Conservation (phyloP, 2,329 filamentous ascomycete genomes). For the Exophiala viscosa region DNA sequence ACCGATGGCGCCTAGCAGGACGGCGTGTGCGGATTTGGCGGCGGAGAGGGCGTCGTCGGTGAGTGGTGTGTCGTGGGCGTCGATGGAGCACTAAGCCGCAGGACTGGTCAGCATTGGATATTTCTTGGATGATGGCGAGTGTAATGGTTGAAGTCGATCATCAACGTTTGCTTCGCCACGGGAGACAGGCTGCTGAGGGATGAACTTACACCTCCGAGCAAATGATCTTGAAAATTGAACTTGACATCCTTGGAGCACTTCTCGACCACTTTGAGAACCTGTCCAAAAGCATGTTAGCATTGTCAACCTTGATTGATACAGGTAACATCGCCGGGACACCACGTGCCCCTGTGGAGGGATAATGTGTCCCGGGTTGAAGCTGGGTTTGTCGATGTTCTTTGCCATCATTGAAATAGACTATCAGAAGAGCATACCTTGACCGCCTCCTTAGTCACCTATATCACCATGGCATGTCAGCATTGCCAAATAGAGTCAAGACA, state of each 20-base stretch:
- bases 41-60: constrained; percentile 79
- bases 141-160: neutral
- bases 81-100: constrained; percentile 75
- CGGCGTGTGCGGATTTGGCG: constrained; percentile 80
- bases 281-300: constrained; percentile 9
- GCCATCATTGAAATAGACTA: neutral
- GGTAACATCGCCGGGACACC: neutral
- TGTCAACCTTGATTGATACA: neutral
- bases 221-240: constrained; percentile 86
- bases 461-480: neutral
- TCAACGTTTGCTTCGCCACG: neutral
- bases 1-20: constrained; percentile 89
- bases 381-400: neutral
- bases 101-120: neutral
- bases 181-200: neutral
- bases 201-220: constrained; percentile 79
- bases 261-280: constrained; percentile 79
- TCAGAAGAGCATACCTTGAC: constrained; percentile 63
- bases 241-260: constrained; percentile 63
- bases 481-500: neutral
- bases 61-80: constrained; percentile 71
- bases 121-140: neutral
- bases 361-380: neutral
- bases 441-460: constrained; percentile 74
- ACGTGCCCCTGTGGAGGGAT: neutral